Base-by-base conservation (phyloP, 352 stramenopile species). In the Thalassiosira exigua region DNA sequence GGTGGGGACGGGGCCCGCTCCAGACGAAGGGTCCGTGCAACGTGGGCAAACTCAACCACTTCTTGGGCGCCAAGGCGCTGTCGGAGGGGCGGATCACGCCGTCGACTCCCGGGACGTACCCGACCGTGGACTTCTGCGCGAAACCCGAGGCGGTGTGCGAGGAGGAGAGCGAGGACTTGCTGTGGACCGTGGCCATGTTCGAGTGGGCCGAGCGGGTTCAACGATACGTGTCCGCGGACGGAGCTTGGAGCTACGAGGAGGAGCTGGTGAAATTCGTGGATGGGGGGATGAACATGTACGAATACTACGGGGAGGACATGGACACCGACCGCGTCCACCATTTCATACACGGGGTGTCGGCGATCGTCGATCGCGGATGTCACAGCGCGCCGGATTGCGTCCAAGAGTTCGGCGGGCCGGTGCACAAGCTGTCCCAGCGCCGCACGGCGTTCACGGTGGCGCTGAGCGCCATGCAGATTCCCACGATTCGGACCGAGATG, bases 101-200 rank as follows among this genome's bases (percentile, higher is more conserved):
- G n/a, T n/a, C n/a, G n/a, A n/a, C n/a, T 14, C 12, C 12, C 24
- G 57, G 17, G 42, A 26, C 27, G 19, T 80, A 73, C 48, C 56
- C 71, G 22, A 39, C 44, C 22, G 52, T 76, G 19, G 51, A 82
- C 32, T 81, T 82, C 32, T 81, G 59, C 11, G 57, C 79, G 57
- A 42, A 79, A 7, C 81, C 81, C 14, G 75, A 83, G 19, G 46
- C 53, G 3, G 81, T 85, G 14, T 89, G 82, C 57, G 69, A 46
- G 71, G 17, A 7, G 46, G 68, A 53, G 27, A 0, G 72, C 39
- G 48, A 80, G 24, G 78, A 86, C 46, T 53, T 89, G 7, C 75
- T 80, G 21, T 89, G 80, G 80, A 82, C 82, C 17, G 17, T 24
- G 9, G 44, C 48, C 22, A 29, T 69, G 4, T 69, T 69, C 33